A percentile compares a stretch with the other conserved stretches of the same genome.
phyloP scores from a whole-genome alignment of 179 eudicot genomes.

The Beta lomatogona region DNA sequence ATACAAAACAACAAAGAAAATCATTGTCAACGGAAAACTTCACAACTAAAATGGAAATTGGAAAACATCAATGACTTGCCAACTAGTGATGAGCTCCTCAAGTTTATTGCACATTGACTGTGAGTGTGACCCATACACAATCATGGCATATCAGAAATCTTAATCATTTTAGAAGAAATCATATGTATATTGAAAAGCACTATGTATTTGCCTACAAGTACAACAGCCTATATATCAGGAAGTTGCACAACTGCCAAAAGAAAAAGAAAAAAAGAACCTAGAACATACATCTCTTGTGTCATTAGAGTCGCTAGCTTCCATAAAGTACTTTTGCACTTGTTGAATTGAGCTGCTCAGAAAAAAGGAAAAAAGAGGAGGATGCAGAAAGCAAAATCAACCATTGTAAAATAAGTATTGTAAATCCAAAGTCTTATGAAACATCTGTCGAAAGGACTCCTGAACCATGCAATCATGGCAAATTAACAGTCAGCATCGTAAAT shows the following conservation, averaged over 20 bases:
- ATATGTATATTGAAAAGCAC: constrained; percentile 2
- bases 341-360: constrained; percentile 64
- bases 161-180: not conserved
- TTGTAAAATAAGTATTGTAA: not conserved
- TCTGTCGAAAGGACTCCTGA: constrained; percentile 1
- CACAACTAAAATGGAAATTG: not conserved
- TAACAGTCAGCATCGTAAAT: not conserved
- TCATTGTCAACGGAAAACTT: not conserved
- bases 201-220: constrained; percentile 5
- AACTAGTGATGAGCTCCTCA: not conserved
- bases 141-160: not conserved
- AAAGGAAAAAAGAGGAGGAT: constrained; percentile 1
- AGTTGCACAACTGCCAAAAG: not conserved
- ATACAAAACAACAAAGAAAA: not conserved
- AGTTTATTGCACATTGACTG: constrained; percentile 7
- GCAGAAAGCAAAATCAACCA: constrained; percentile 3
- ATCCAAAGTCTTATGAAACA: not conserved
- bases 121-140: not conserved
- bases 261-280: not conserved
- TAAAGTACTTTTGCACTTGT: constrained; percentile 73
- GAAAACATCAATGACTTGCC: not conserved
- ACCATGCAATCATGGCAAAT: not conserved
- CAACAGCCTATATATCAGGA: not conserved
- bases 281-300: constrained; percentile 76
- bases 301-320: constrained; percentile 59